A percentile compares a stretch with the other conserved stretches of the same genome.
phyloP scores from a whole-genome alignment of 345 rosid species.

The Pseudoturritis turrita region DNA sequence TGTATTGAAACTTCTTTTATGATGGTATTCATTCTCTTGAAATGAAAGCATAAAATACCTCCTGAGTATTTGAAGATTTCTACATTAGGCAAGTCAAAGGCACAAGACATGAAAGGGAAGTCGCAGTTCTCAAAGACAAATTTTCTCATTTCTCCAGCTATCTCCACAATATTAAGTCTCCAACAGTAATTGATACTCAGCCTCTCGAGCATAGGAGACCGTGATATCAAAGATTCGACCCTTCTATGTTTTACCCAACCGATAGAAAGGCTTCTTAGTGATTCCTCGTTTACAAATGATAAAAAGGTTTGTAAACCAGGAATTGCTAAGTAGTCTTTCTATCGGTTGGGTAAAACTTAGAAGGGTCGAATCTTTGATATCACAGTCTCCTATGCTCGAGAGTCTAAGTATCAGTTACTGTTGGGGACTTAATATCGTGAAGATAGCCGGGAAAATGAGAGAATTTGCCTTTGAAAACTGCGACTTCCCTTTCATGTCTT shows the following conservation, averaged over 20 bases:
- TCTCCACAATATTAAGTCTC: neutral
- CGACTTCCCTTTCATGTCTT: neutral
- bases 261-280: constrained; percentile 30
- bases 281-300: constrained; percentile 2
- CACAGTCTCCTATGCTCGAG: constrained; percentile 26
- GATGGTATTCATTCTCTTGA: neutral
- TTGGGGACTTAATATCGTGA: constrained; percentile 17
- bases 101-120: neutral
- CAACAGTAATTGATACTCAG: constrained; percentile 39
- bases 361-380: constrained; percentile 11
- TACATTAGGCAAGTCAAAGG: constrained; percentile 15
- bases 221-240: constrained; percentile 1
- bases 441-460: constrained; percentile 3
- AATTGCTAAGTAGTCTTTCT: constrained; percentile 24
- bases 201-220: constrained; percentile 31
- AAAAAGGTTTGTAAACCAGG: constrained; percentile 4
- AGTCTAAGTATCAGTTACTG: constrained; percentile 37
- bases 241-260: constrained; percentile 21
- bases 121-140: neutral
- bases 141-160: constrained; percentile 1
- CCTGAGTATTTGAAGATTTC: constrained; percentile 31
- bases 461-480: neutral
- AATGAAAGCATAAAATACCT: neutral
- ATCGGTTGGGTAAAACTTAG: constrained; percentile 35
- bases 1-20: neutral